Conservation (phyloP, 2,329 filamentous ascomycete genomes). For the Thermomyces lanuginosus region DNA sequence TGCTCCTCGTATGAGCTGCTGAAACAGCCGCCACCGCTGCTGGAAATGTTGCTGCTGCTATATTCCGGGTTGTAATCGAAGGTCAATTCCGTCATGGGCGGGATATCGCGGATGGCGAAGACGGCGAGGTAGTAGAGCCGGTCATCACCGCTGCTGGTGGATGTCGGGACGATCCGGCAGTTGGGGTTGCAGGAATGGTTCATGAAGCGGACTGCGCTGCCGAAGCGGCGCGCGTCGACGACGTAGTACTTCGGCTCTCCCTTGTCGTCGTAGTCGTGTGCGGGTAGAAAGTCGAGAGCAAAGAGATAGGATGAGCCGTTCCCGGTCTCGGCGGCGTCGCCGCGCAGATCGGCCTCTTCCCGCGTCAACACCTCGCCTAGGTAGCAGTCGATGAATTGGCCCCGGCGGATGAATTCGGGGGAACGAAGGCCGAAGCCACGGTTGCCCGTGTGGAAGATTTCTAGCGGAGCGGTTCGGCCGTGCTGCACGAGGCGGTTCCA, state of each 20-base stretch:
- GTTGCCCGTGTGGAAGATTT: conserved; percentile 27
- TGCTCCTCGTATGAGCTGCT: too few species aligned
- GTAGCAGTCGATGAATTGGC: conserved; percentile 32
- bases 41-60: conserved; percentile 9
- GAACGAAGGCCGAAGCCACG: conserved; percentile 31
- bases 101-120: conserved; percentile 29
- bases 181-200: conserved; percentile 35
- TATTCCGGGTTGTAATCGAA: conserved; percentile 31
- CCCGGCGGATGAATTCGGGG: conserved; percentile 18
- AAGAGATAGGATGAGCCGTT: conserved; percentile 27
- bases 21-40: too few species aligned
- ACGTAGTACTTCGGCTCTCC: conserved; percentile 17
- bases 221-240: conserved; percentile 29
- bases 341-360: conserved; percentile 21
- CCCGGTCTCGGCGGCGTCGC: conserved; percentile 14
- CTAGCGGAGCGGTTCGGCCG: conserved; percentile 23
- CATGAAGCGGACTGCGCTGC: conserved; percentile 29
- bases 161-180: conserved; percentile 28
- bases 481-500: conserved; percentile 28
- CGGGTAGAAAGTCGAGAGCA: conserved; percentile 22
- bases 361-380: conserved; percentile 29
- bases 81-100: conserved; percentile 27
- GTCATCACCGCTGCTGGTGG: conserved; percentile 23
- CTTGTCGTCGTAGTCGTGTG: conserved; percentile 13
- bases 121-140: conserved; percentile 32